Base-by-base conservation (phyloP, 192 early-diverging fungal species). In the Coemansia javaensis region DNA sequence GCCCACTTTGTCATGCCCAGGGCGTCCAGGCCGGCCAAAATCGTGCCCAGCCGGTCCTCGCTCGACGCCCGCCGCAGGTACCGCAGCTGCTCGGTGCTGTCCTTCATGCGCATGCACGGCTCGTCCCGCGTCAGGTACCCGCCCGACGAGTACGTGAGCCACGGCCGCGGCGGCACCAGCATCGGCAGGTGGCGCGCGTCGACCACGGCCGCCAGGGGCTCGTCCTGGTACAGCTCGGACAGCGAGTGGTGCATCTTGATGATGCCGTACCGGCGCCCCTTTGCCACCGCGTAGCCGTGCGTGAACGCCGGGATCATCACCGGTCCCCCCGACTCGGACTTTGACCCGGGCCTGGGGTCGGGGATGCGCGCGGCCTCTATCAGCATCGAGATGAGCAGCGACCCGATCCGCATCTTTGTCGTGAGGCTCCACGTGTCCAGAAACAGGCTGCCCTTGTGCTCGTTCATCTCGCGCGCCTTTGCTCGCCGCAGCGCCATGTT, bases 121-220 rank as follows among this genome's bases (percentile, higher is more conserved):
- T 79, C 79, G 28, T 82, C 66, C 14, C 82, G 74, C n/a, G 78
- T 80, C 12, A 94, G 50, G 60, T 94, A 96, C 18, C 93, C 93
- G 28, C 95, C 92, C 18, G 82, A 78, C 27, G 86, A 85, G 53
- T 77, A 87, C 1, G 85, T 82, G 30, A 96, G 58, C 95, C 94
- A 98, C 8, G 92, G 91, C 0, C 83, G 83, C 41, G 94, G 94
- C 22, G 81, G 83, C 10, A 98, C 85, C 18, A 98, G 55, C 94
- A 98, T 98, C 18, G 94, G 94, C 16, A 98, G 69, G n/a, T 86
- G 65, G 23, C 85, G 82, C 1, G 91, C 86, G 32, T 81, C 80
- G 12, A 91, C 59, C 9, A 73, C 70, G 16, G 75, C 77, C 10
- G 75, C 64, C 15, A 87, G 53, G 13, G 80, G 73, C 28, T 84